phyloP scores from a whole-genome alignment of 352 stramenopile species.

The Peronosclerospora sorghi region DNA sequence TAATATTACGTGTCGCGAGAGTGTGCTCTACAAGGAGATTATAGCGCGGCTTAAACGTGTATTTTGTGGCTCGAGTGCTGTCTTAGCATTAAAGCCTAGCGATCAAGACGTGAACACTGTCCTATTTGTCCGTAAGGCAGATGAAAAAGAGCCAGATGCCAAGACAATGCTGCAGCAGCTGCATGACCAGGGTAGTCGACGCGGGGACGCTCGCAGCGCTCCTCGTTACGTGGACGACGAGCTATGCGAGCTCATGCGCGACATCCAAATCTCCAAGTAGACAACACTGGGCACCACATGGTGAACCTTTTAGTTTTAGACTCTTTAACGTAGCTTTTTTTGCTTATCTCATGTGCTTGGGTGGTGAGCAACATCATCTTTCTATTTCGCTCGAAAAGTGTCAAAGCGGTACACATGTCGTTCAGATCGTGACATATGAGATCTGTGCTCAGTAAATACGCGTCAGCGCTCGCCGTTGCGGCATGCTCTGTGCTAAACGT shows the following conservation, averaged over 20 bases:
- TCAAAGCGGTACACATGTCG: constrained; percentile 63
- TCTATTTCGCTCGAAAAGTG: constrained; percentile 58
- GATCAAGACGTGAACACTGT: constrained; percentile 59
- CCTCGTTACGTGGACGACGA: constrained; percentile 34
- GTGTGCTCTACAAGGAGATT: constrained; percentile 40
- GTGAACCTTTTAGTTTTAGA: constrained; percentile 7
- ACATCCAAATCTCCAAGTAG: constrained; percentile 35
- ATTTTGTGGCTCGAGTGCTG: constrained; percentile 20
- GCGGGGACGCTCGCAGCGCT: constrained; percentile 15
- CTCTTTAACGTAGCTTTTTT: background rate
- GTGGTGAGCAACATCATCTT: constrained; percentile 54
- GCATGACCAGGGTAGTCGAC: constrained; percentile 23
- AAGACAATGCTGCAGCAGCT: constrained; percentile 27
- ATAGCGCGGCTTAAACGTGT: constrained; percentile 24
- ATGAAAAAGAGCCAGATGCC: constrained; percentile 14
- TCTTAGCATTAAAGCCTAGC: constrained; percentile 24
- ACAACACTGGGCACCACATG: constrained; percentile 8
- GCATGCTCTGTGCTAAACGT: constrained; percentile 14
- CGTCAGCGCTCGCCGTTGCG: constrained; percentile 16
- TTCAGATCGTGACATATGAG: constrained; percentile 55
- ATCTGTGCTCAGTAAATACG: constrained; percentile 29
- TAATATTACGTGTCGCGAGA: constrained; percentile 51
- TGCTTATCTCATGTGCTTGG: constrained; percentile 43
- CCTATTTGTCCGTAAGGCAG: constrained; percentile 36
- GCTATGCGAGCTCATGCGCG: constrained; percentile 39